Evolutionary conservation across 257 asterid genomes (phyloP).

Genomic region (Buddleja alternifolia): DNA sequence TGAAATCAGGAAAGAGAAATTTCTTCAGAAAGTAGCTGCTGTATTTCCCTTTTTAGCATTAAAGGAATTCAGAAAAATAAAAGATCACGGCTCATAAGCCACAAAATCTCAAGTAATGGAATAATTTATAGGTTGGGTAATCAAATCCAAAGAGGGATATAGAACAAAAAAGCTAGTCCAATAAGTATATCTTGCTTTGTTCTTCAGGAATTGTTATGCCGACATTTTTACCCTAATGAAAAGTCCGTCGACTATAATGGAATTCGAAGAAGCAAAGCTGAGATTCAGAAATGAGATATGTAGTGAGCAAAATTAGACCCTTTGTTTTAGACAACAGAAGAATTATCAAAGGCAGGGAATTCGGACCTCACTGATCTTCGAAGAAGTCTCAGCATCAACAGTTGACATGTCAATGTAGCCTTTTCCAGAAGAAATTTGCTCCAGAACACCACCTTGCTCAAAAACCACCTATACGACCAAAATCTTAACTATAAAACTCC

Average conservation of each 20-base stretch:
- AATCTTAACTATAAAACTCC: slow-evolving; percentile 20
- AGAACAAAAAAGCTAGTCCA: no score
- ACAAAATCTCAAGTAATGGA: background rate
- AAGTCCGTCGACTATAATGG: background rate
- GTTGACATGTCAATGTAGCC: slow-evolving; percentile 98
- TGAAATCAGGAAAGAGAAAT: background rate
- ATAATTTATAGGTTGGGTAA: background rate
- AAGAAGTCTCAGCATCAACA: slow-evolving; percentile 94
- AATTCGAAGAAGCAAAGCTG: slow-evolving; percentile 12
- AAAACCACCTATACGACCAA: slow-evolving; percentile 71
- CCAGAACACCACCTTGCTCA: slow-evolving; percentile 84
- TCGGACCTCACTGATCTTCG: slow-evolving; percentile 79
- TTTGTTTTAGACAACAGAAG: background rate
- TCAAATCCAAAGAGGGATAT: background rate
- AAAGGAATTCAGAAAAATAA: background rate
- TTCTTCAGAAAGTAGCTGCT: background rate
- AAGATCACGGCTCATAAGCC: background rate
- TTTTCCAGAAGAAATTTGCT: slow-evolving; percentile 75
- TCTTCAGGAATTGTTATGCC: background rate
- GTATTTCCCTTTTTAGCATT: background rate
- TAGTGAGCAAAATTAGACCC: background rate
- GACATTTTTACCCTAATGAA: background rate
- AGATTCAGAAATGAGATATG: background rate
- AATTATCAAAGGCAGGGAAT: slow-evolving; percentile 8
- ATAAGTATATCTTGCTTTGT: background rate